Conservation (phyloP, 805 yeast genomes). For the Komagataella pseudopastoris region DNA sequence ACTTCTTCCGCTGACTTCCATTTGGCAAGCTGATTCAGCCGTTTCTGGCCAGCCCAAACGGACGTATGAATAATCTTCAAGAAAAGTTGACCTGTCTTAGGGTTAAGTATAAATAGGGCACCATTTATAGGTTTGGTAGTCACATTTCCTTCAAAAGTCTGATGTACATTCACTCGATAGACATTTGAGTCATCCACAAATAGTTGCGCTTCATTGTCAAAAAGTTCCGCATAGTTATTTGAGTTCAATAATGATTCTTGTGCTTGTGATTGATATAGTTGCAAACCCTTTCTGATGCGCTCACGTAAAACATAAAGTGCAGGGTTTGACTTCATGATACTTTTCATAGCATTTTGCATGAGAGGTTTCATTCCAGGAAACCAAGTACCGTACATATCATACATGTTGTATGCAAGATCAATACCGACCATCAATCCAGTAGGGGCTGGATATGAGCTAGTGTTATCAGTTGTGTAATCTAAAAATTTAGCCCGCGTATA, state of each 20-base stretch:
- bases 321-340: slow-evolving; percentile 90
- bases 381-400: slow-evolving; percentile 96
- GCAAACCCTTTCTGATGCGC: slow-evolving; percentile 87
- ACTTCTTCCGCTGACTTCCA: slow-evolving; percentile 99
- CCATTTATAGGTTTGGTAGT: slow-evolving; percentile 92
- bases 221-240: slow-evolving; percentile 79
- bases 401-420: slow-evolving; percentile 91
- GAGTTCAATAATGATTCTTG: slow-evolving; percentile 87
- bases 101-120: slow-evolving; percentile 79
- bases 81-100: slow-evolving; percentile 81
- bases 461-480: slow-evolving; percentile 83
- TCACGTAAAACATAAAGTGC: slow-evolving; percentile 86
- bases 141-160: slow-evolving; percentile 84
- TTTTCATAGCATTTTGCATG: slow-evolving; percentile 83
- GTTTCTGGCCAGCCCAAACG: slow-evolving; percentile 94
- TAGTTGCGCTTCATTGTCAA: slow-evolving; percentile 70
- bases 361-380: slow-evolving; percentile 87
- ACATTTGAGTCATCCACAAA: slow-evolving; percentile 92
- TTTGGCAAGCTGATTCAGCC: slow-evolving; percentile 84
- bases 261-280: slow-evolving; percentile 85
- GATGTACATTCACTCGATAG: slow-evolving; percentile 82
- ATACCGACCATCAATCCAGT: slow-evolving; percentile 86
- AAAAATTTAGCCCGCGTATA: slow-evolving; percentile 86
- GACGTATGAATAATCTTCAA: slow-evolving; percentile 85
- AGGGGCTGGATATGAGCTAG: slow-evolving; percentile 81